These are phyloP conservation scores for Heliosperma pusillum DNA, from an alignment of 148 eudicot species.

Conservation along the genomic window DNA sequence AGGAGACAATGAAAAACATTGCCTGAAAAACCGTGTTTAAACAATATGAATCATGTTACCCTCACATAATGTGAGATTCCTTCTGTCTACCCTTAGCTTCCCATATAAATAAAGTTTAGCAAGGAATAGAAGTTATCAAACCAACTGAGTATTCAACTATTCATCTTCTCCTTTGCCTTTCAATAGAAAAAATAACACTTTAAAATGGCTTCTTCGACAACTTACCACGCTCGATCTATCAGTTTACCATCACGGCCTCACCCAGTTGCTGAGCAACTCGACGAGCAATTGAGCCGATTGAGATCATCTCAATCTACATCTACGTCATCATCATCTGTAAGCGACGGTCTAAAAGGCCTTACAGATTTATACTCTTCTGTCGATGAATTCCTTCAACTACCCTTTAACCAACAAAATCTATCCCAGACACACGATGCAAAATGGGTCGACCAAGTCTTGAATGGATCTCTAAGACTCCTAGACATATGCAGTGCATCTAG, in stretches of 20 bases:
- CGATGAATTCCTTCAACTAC: constrained; percentile 33
- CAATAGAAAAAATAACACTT: neutral
- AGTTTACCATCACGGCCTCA: constrained; percentile 36
- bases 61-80: neutral
- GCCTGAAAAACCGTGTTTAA: neutral
- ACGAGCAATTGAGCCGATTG: constrained; percentile 27
- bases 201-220: neutral
- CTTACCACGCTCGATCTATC: constrained; percentile 31
- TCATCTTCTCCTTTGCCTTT: neutral
- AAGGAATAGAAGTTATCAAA: constrained; percentile 16
- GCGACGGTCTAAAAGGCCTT: constrained; percentile 26
- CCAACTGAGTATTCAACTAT: constrained; percentile 14
- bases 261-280: constrained; percentile 21
- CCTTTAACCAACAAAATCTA: no score
- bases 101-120: constrained; percentile 21
- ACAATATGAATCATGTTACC: neutral
- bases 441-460: constrained; percentile 24
- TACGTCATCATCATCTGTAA: constrained; percentile 23
- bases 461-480: constrained; percentile 37
- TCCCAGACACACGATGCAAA: no score
- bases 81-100: constrained; percentile 4
- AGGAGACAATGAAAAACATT: neutral
- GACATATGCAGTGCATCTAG: constrained; percentile 36
- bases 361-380: constrained; percentile 29
- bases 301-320: constrained; percentile 35